Evolutionary conservation across 1,139 yeast species (phyloP), one percentile per base, ranked within the genome.

Genomic region (Lodderomyces margitis): DNA sequence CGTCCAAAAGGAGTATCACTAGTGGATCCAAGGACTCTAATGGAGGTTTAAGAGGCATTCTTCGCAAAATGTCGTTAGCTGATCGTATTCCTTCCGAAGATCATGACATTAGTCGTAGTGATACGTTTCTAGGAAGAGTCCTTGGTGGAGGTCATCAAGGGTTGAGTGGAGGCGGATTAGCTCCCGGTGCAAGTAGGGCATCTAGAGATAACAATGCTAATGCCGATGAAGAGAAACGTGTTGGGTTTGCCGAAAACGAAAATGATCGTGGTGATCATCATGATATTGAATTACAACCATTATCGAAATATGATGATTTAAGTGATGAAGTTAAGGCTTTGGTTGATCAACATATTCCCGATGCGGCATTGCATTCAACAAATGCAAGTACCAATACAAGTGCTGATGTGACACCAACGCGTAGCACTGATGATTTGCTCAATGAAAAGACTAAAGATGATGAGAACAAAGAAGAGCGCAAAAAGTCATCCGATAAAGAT

Each of bases 241-340:
- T 53, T 43, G 44, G 57, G 39, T 41, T 53, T 50, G 45, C 46
- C 27, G 36, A 17, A 38, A 37, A 41, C 11, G 46, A 39, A 14
- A 37, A 42, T 34, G 44, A 39, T 34, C 35, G 43, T n/a, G 53
- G 53, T 39, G 24, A 32, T 10, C 4, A 28, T 15, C 32, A 28
- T 28, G 54, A 49, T 34, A 63, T 69, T 23, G 76, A 71, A 51
- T 52, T 72, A 63, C 59, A 55, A 41, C 60, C 56, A 17, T 47
- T 72, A 41, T 30, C 38, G 2, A 63, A 66, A 37, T 62, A 62
- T 44, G 66, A 61, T 1, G 62, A 65, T 33, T 54, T 72, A 32
- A 67, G 64, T 43, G 62, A 64, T 31, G 77, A 72, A 46, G 78
- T 77, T 5, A 61, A 63, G 45, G 62, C 65, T 38, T 60, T 70